These are phyloP conservation scores for Boletus rufocinnamomeus DNA, from an alignment of 768 basidiomycete species.

Conservation along the genomic window DNA sequence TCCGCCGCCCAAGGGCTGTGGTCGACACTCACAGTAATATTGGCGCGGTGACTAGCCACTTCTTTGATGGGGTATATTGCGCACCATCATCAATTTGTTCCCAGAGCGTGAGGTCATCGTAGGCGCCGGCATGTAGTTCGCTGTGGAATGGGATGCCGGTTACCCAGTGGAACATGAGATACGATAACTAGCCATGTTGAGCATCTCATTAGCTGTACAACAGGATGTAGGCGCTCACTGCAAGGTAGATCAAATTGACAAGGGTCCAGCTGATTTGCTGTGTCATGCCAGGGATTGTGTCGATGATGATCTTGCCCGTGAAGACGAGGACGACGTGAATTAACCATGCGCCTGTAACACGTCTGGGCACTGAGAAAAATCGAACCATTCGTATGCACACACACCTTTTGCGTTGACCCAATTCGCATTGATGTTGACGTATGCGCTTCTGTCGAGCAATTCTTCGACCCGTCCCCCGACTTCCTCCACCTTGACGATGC, in stretches of 20 bases:
- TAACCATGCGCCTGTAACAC: conserved; percentile 84
- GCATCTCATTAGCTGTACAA: background rate
- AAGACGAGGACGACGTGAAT: conserved; percentile 95
- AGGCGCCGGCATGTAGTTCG: conserved; percentile 86
- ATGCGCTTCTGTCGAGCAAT: conserved; percentile 74
- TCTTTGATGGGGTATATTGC: conserved; percentile 97
- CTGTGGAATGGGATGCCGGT: conserved; percentile 96
- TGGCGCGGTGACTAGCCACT: conserved; percentile 91
- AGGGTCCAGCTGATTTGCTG: conserved; percentile 95
- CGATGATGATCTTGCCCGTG: conserved; percentile 87
- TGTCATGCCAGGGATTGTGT: conserved; percentile 91
- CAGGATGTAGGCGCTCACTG: conserved; percentile 51
- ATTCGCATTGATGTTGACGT: conserved; percentile 83
- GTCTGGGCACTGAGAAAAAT: conserved; percentile 5
- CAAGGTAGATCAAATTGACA: conserved; percentile 87
- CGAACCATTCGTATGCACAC: conserved; percentile 11
- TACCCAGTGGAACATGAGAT: conserved; percentile 98
- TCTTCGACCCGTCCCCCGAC: conserved; percentile 76
- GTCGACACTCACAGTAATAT: conserved; percentile 71
- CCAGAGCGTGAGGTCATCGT: conserved; percentile 97
- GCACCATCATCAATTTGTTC: conserved; percentile 99
- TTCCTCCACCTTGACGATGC: conserved; percentile 84
- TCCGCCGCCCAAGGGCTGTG: background rate
- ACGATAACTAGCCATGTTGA: conserved; percentile 66
- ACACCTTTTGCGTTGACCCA: conserved; percentile 94